Conservation (phyloP, 306 rosid species). For the Quercus rubra region DNA sequence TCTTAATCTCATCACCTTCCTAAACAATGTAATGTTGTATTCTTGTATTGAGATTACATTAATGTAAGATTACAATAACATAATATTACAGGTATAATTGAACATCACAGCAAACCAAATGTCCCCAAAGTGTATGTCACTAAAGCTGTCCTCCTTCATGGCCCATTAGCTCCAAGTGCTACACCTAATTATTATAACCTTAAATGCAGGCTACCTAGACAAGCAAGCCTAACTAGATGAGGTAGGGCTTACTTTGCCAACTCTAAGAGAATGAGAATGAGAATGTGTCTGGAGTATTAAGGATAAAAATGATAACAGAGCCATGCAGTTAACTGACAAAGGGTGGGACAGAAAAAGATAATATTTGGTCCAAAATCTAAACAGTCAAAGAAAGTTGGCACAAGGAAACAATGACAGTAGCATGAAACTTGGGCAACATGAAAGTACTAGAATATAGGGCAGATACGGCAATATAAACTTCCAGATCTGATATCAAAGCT, state of each 20-base stretch:
- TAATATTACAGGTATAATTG: too few relatives aligned
- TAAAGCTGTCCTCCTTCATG: neutral
- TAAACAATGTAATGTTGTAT: too few relatives aligned
- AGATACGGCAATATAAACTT: too few relatives aligned
- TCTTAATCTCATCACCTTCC: too few relatives aligned
- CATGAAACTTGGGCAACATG: neutral
- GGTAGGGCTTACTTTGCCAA: neutral
- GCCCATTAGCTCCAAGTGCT: neutral
- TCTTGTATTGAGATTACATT: too few relatives aligned
- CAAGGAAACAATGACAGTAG: neutral
- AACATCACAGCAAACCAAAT: too few relatives aligned
- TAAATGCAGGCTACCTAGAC: neutral
- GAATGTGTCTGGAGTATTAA: neutral
- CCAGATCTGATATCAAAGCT: too few relatives aligned
- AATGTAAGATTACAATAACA: too few relatives aligned
- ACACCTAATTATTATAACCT: neutral
- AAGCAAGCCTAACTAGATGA: neutral
- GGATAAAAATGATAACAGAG: neutral
- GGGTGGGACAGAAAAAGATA: neutral
- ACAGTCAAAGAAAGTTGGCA: neutral
- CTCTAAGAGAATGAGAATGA: neutral
- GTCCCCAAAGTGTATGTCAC: neutral
- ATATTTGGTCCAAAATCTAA: neutral
- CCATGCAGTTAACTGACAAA: neutral
- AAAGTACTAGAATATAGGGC: too few relatives aligned